A percentile compares a stretch with the other conserved stretches of the same genome.
These are phyloP conservation scores for Conticribra weissflogii DNA, from an alignment of 108 stramenopile species.

Conservation along the genomic window DNA sequence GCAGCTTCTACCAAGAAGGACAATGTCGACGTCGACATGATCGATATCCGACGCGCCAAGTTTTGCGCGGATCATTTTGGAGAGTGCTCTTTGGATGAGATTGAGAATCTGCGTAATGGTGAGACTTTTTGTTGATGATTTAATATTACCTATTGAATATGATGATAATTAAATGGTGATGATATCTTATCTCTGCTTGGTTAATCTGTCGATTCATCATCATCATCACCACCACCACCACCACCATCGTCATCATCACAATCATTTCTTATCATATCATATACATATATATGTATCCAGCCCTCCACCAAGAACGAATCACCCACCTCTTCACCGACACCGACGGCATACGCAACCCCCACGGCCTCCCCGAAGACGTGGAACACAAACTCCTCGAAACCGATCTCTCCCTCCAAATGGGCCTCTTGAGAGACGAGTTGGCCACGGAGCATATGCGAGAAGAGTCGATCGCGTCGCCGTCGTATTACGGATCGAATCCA, in stretches of 20 bases:
- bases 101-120: conserved; percentile 45
- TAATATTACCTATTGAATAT: no score
- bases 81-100: conserved; percentile 46
- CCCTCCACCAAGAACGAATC: conserved; percentile 44
- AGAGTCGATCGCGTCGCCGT: conserved; percentile 28
- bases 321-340: conserved; percentile 34
- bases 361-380: conserved; percentile 33
- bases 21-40: background rate
- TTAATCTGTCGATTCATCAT: background rate
- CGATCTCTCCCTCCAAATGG: conserved; percentile 34
- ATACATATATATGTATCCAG: conserved; percentile 2
- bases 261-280: no score
- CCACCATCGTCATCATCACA: no score
- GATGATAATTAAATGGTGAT: background rate
- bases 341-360: conserved; percentile 36
- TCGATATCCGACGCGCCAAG: conserved; percentile 33
- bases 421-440: conserved; percentile 26
- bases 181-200: background rate
- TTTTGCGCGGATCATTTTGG: conserved; percentile 46
- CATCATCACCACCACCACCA: no score
- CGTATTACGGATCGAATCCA: conserved; percentile 24
- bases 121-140: conserved; percentile 16
- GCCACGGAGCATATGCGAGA: conserved; percentile 48
- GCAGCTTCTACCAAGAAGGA: conserved; percentile 1
- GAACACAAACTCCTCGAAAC: conserved; percentile 38